Conservation (phyloP, 768 basidiomycete genomes). For the Pholiota microspora region DNA sequence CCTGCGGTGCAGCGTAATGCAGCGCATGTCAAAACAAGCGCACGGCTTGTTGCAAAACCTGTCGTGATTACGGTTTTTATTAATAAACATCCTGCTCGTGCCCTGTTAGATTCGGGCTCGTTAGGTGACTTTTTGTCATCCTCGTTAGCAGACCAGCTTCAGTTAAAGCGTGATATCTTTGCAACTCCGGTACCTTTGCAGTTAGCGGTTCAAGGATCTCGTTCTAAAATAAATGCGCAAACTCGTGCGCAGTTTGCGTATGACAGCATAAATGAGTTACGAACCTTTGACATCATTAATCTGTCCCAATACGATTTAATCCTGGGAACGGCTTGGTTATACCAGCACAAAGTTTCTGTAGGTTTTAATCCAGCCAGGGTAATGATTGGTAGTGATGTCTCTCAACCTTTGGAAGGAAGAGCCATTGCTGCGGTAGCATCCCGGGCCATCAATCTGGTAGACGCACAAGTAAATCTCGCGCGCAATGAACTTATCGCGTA, state of each 20-base stretch:
- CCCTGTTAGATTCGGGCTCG: conserved; percentile 37
- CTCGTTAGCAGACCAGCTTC: conserved; percentile 34
- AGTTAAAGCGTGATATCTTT: conserved; percentile 21
- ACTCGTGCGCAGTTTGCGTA: conserved; percentile 26
- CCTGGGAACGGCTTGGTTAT: conserved; percentile 6
- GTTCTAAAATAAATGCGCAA: conserved; percentile 31
- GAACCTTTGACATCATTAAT: background rate
- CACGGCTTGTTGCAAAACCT: conserved; percentile 26
- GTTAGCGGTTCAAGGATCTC: conserved; percentile 27
- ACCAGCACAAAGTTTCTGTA: conserved; percentile 26
- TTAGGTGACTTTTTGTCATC: conserved; percentile 40
- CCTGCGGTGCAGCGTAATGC: conserved; percentile 25
- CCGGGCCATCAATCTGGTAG: conserved; percentile 19
- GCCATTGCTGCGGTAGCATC: conserved; percentile 33
- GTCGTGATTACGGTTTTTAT: conserved; percentile 28
- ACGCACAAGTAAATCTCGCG: background rate
- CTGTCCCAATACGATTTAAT: background rate
- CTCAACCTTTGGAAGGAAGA: conserved; percentile 30
- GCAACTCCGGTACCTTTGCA: conserved; percentile 24
- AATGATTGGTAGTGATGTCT: conserved; percentile 16
- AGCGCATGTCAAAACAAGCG: conserved; percentile 15
- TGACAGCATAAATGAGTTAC: conserved; percentile 25
- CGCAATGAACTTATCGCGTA: conserved; percentile 12
- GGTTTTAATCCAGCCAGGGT: conserved; percentile 26
- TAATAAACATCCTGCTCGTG: conserved; percentile 30